Conservation (phyloP, 176 grass and related monocot species). For the Tillandsia leiboldiana region DNA sequence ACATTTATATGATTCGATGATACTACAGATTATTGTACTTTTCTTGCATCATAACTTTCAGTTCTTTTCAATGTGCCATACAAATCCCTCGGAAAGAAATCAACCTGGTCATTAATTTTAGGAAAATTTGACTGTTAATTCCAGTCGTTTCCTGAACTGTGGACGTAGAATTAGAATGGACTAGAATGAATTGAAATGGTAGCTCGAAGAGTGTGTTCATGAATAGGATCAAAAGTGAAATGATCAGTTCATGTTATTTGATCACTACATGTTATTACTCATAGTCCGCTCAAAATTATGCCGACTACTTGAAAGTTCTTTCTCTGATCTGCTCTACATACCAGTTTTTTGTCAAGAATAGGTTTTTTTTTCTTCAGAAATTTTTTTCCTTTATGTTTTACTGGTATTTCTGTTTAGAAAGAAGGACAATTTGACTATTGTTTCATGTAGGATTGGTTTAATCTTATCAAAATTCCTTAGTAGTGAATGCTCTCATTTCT, state of each 20-base stretch:
- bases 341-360: neutral
- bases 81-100: no score
- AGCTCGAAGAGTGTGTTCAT: no score
- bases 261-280: neutral
- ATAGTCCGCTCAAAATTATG: neutral
- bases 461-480: neutral
- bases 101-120: no score
- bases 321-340: neutral
- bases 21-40: no score
- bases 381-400: neutral
- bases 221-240: neutral
- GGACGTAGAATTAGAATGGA: no score
- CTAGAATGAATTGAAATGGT: no score
- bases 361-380: neutral
- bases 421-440: neutral
- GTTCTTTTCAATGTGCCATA: no score
- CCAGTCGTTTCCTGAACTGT: no score
- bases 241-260: neutral
- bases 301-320: neutral
- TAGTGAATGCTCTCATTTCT: neutral
- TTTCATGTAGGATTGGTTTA: neutral
- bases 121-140: no score
- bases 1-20: no score
- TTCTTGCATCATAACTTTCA: no score
- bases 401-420: neutral